phyloP scores from a whole-genome alignment of 257 asterid species.

The Solanum etuberosum region DNA sequence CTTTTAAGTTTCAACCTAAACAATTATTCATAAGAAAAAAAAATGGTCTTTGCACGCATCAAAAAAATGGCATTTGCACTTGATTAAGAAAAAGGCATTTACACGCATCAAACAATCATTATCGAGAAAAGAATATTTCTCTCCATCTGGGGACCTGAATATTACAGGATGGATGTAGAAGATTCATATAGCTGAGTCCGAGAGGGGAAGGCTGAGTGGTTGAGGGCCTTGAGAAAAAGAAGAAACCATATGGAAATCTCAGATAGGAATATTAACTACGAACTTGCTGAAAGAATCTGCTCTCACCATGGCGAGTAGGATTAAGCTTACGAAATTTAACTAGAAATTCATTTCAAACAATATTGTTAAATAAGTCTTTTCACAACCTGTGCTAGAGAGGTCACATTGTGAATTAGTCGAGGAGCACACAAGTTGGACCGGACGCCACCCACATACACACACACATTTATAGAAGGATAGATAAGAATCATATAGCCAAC shows the following conservation, averaged over 20 bases:
- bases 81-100: background rate
- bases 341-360: background rate
- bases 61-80: background rate
- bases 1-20: background rate
- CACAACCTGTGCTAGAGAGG: background rate
- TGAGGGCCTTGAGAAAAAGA: background rate
- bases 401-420: background rate
- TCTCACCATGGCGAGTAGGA: background rate
- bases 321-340: background rate
- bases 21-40: background rate
- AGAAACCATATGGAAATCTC: background rate
- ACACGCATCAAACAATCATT: background rate
- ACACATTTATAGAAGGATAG: background rate
- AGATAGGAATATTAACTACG: background rate
- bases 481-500: background rate
- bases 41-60: background rate
- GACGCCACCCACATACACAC: background rate
- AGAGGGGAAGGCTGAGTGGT: background rate
- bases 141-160: background rate
- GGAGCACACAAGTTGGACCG: background rate
- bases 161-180: background rate
- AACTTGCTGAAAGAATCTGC: background rate
- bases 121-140: background rate
- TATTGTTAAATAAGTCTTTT: background rate
- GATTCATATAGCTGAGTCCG: background rate